These are phyloP conservation scores for Hypoxylon fuscum DNA, from an alignment of 495 filamentous ascomycete species.

Conservation along the genomic window DNA sequence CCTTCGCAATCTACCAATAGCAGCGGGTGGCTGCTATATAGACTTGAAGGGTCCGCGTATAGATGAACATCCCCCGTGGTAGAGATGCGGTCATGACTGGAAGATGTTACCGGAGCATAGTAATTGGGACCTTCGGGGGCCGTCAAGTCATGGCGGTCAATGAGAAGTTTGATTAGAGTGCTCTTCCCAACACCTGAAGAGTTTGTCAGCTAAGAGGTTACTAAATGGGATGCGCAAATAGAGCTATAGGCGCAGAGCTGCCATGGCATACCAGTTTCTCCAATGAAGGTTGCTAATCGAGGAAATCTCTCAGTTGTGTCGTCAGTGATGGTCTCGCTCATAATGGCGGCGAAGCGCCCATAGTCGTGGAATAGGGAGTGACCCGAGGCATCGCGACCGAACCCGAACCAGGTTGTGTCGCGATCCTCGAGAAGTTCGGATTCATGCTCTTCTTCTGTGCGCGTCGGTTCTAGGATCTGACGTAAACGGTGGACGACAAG, in stretches of 20 bases:
- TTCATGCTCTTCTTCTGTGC: constrained; percentile 42
- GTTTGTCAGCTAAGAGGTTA: constrained; percentile 35
- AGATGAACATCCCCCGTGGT: constrained; percentile 72
- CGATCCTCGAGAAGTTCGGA: constrained; percentile 47
- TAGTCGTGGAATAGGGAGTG: constrained; percentile 52
- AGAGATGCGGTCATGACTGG: constrained; percentile 55
- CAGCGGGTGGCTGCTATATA: constrained; percentile 52
- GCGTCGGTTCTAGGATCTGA: constrained; percentile 43
- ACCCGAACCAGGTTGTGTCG: constrained; percentile 61
- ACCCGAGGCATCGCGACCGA: constrained; percentile 44
- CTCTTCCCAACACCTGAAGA: constrained; percentile 64
- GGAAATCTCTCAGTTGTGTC: constrained; percentile 49
- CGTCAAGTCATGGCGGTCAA: constrained; percentile 46
- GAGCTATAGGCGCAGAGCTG: constrained; percentile 26
- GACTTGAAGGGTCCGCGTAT: constrained; percentile 66
- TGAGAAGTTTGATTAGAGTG: constrained; percentile 64
- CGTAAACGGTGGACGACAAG: constrained; percentile 40
- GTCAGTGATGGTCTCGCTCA: constrained; percentile 45
- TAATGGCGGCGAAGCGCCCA: constrained; percentile 50
- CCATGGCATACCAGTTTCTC: constrained; percentile 52
- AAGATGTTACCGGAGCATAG: constrained; percentile 48
- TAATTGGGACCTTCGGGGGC: constrained; percentile 32
- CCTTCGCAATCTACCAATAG: constrained; percentile 69
- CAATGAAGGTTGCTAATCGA: constrained; percentile 59
- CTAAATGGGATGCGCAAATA: constrained; percentile 42